phyloP scores from a whole-genome alignment of 2,329 filamentous ascomycete species.

The Chrysosporium keratinophilum region DNA sequence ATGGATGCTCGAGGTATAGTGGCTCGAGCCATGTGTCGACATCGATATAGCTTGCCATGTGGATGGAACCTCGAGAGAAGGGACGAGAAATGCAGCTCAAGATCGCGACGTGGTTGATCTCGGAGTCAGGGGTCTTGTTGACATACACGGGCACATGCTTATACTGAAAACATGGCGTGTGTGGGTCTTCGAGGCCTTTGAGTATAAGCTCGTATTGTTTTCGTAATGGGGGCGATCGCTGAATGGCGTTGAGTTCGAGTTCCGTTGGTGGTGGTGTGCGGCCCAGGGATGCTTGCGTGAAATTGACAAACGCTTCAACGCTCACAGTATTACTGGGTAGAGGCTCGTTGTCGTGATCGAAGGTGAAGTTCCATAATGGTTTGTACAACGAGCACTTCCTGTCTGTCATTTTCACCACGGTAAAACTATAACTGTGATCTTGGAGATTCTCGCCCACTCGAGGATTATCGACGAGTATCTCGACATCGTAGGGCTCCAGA shows the following conservation, averaged over 20 bases:
- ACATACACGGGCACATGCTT: background rate
- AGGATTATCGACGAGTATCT: conserved; percentile 35
- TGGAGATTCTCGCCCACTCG: conserved; percentile 45
- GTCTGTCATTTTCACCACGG: background rate
- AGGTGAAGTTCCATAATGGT: background rate
- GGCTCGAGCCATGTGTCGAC: background rate
- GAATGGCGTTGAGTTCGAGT: background rate
- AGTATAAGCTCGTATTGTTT: conserved; percentile 8
- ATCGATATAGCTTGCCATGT: background rate
- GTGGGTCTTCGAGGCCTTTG: background rate
- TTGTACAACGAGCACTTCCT: background rate
- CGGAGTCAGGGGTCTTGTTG: background rate
- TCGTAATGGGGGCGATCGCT: background rate
- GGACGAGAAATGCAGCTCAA: background rate
- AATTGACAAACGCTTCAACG: background rate
- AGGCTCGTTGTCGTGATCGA: too few species aligned
- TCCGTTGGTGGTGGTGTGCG: background rate
- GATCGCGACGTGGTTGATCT: background rate
- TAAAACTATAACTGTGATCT: conserved; percentile 30
- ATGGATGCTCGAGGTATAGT: conserved; percentile 4
- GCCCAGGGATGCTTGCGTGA: conserved; percentile 4
- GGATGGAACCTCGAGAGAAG: conserved; percentile 6
- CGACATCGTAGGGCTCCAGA: conserved; percentile 34
- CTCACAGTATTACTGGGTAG: background rate
- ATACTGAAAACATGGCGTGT: conserved; percentile 3